Percentiles rank a stretch among this genome's conserved stretches.
Evolutionary conservation across 441 rosid genomes (phyloP).

Genomic region (Erodium trifolium): DNA sequence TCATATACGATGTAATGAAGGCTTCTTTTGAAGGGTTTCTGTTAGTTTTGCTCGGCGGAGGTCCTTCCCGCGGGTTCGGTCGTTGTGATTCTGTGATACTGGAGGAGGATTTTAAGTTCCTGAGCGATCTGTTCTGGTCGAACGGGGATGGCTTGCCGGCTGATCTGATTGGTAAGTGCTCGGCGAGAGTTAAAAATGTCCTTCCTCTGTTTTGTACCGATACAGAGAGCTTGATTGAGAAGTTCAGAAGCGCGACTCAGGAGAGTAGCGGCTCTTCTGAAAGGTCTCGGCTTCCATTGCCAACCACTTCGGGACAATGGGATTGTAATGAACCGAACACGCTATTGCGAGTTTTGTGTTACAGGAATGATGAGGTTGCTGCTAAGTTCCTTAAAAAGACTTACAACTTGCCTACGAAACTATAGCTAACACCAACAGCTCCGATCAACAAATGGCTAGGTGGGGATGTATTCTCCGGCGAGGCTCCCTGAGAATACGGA

Average conservation of each 20-base stretch:
- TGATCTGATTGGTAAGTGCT: conserved; percentile 51
- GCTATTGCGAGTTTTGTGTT: conserved; percentile 51
- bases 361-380: conserved; percentile 48
- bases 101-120: conserved; percentile 53
- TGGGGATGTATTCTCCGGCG: no score
- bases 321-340: conserved; percentile 59
- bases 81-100: conserved; percentile 38
- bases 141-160: conserved; percentile 65
- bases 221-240: conserved; percentile 44
- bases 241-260: conserved; percentile 31
- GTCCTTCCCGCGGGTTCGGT: conserved; percentile 53
- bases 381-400: conserved; percentile 60
- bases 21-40: conserved; percentile 64
- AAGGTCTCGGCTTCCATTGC: conserved; percentile 49
- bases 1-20: conserved; percentile 54
- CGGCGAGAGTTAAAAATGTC: conserved; percentile 34
- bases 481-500: no score
- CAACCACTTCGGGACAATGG: conserved; percentile 62
- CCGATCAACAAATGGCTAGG: no score
- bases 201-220: conserved; percentile 44
- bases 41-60: conserved; percentile 63
- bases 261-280: conserved; percentile 42
- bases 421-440: conserved; percentile 11
- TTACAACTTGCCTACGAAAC: conserved; percentile 72
- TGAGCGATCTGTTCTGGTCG: conserved; percentile 67